phyloP scores from a whole-genome alignment of 176 grass and related monocot genomes.

The Lolium perenne region DNA sequence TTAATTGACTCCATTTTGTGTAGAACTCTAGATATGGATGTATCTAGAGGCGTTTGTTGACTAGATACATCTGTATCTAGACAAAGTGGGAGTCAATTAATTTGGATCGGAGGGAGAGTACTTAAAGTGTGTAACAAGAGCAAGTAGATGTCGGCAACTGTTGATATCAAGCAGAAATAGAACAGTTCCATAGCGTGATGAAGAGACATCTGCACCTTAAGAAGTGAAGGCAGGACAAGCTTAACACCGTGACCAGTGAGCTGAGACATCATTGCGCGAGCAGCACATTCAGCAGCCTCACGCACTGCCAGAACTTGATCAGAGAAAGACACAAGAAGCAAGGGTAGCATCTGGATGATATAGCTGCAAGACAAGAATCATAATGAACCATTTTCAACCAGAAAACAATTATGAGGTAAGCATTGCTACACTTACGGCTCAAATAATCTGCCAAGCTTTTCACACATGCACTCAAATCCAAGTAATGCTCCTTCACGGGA shows the following conservation, averaged over 20 bases:
- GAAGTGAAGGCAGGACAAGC: slow-evolving; percentile 95
- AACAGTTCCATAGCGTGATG: slow-evolving; percentile 1
- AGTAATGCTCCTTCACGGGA: slow-evolving; percentile 97
- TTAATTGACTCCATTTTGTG: too few relatives aligned
- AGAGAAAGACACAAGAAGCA: slow-evolving; percentile 95
- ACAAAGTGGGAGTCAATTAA: too few relatives aligned
- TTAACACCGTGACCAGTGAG: slow-evolving; percentile 98
- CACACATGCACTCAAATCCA: slow-evolving; percentile 99
- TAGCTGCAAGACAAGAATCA: slow-evolving; percentile 74
- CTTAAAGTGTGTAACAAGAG: slow-evolving; percentile 3
- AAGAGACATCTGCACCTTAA: slow-evolving; percentile 68
- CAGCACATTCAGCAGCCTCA: slow-evolving; percentile 97
- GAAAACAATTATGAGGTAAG: slow-evolving; percentile 32
- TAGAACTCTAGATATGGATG: too few relatives aligned
- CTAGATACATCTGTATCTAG: too few relatives aligned
- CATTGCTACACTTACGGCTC: slow-evolving; percentile 80
- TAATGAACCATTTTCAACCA: slow-evolving; percentile 36
- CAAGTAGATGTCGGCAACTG: background rate
- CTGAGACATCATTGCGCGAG: slow-evolving; percentile 98
- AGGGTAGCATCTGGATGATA: slow-evolving; percentile 95
- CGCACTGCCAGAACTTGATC: slow-evolving; percentile 98
- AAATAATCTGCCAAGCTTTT: slow-evolving; percentile 95
- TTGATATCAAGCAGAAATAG: slow-evolving; percentile 9
- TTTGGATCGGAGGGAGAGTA: too few relatives aligned
- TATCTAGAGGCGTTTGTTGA: too few relatives aligned